Base-by-base conservation (phyloP, 208 protist species). In the Blastocrithidia nonstop region DNA sequence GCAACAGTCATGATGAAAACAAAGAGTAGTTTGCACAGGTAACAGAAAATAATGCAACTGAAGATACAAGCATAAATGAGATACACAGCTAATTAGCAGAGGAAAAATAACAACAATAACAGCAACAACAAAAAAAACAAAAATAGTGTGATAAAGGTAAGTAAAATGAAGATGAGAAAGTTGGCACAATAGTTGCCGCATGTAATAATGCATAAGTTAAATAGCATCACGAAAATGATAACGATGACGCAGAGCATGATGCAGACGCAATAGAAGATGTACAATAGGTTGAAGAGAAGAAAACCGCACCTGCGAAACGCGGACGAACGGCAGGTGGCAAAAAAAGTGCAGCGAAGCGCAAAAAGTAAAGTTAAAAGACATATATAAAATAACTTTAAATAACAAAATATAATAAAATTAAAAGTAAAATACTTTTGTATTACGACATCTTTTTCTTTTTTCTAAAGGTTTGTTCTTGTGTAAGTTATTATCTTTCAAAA, bases 341-440 rank as follows among this genome's bases (percentile, higher is more conserved):
- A 9, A 4, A 4, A 4, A 41, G 8, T 6, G n/a, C 63, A 15
- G 26, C 63, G 39, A 85, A 80, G 50, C 54, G 57, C 19, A 42
- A 67, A 1, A 85, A 9, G 5, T 13, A 24, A 41, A 16, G 23
- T 20, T 41, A 4, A 15, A 16, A 41, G 8, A 15, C 9, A 9
- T 20, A 41, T 4, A 5, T n/a, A 35, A 15, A 35, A 15, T 11
- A 45, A 16, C 0, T 33, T 41, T 22, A 26, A 20, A 40, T 13
- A 64, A 17, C 28, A 11, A 47, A 28, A 3, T 17, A 19, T 13
- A 41, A 45, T 37, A 16, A 27, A 44, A 27, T 43, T 16, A 24
- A 37, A 6, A 41, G 45, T 28, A 17, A 11, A 24, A 36, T 17
- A 54, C 24, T 31, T 24, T 48, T 13, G 26, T 13, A 27, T 35